Percentiles rank a stretch among this genome's conserved stretches.
Evolutionary conservation across 805 yeast genomes (phyloP).

Genomic region (Saturnispora sanitii): DNA sequence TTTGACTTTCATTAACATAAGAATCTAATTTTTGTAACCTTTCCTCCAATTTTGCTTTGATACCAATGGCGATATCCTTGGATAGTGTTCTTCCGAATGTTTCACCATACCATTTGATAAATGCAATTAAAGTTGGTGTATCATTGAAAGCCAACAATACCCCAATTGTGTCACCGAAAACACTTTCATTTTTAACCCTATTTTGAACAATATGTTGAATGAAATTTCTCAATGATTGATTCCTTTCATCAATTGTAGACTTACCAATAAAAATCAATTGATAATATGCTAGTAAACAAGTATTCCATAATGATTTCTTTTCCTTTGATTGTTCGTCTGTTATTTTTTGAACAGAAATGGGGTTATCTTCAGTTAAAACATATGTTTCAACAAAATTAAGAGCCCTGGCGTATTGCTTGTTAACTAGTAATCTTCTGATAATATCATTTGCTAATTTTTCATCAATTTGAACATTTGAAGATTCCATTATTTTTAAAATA

Average conservation of each 20-base stretch:
- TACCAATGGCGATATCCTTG: conserved; percentile 3
- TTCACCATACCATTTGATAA: conserved; percentile 3
- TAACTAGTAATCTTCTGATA: conserved; percentile 24
- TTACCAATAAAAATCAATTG: conserved; percentile 8
- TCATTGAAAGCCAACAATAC: conserved; percentile 23
- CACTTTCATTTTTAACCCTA: conserved; percentile 5
- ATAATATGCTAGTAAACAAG: conserved; percentile 9
- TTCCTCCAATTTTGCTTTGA: conserved; percentile 3
- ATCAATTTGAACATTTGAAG: conserved; percentile 24
- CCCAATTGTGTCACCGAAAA: conserved; percentile 10
- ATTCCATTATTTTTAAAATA: conserved; percentile 25
- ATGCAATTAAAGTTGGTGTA: conserved; percentile 6
- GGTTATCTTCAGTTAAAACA: conserved; percentile 11
- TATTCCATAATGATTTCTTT: conserved; percentile 9
- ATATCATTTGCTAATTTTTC: conserved; percentile 32
- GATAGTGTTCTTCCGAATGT: background rate
- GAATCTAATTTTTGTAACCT: conserved; percentile 4
- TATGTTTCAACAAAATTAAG: conserved; percentile 26
- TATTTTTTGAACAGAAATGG: conserved; percentile 9
- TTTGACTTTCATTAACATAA: background rate
- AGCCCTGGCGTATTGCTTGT: conserved; percentile 24
- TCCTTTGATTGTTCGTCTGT: background rate
- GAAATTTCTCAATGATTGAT: conserved; percentile 12
- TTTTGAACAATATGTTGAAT: conserved; percentile 14
- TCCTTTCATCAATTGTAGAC: conserved; percentile 9